phyloP scores from a whole-genome alignment of 176 grass and related monocot species.

The Eremochloa ophiuroides region DNA sequence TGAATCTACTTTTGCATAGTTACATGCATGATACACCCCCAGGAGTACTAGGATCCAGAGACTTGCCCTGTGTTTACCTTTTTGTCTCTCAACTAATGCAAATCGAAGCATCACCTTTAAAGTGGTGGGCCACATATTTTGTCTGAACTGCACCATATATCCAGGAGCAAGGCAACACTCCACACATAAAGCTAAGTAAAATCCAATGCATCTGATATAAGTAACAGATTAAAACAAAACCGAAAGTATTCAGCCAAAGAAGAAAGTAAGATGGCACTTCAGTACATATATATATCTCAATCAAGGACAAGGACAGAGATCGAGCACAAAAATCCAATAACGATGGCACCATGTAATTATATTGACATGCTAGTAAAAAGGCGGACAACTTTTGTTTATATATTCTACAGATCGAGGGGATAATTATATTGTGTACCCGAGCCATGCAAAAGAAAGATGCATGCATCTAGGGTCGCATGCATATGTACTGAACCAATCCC shows the following conservation, averaged over 20 bases:
- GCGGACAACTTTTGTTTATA: neutral
- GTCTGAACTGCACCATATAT: neutral
- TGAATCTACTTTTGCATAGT: neutral
- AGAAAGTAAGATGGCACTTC: neutral
- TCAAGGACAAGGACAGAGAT: neutral
- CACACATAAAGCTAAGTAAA: neutral
- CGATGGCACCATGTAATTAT: neutral
- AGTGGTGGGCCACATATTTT: neutral
- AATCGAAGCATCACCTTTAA: neutral
- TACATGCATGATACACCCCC: neutral
- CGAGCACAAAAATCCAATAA: neutral
- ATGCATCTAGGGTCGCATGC: neutral
- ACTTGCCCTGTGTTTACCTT: neutral
- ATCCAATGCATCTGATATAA: neutral
- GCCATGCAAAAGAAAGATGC: neutral
- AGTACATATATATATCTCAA: neutral
- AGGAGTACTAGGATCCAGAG: neutral
- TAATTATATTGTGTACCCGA: neutral
- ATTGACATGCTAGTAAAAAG: neutral
- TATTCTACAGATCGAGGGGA: neutral
- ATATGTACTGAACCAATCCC: neutral
- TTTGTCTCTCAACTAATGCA: neutral
- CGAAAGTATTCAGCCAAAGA: neutral
- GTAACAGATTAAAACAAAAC: neutral
- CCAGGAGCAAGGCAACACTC: neutral